A percentile compares a stretch with the other conserved stretches of the same genome.
Conservation (phyloP, 2,329 filamentous ascomycete species). For the Neodidymelliopsis sp. region DNA sequence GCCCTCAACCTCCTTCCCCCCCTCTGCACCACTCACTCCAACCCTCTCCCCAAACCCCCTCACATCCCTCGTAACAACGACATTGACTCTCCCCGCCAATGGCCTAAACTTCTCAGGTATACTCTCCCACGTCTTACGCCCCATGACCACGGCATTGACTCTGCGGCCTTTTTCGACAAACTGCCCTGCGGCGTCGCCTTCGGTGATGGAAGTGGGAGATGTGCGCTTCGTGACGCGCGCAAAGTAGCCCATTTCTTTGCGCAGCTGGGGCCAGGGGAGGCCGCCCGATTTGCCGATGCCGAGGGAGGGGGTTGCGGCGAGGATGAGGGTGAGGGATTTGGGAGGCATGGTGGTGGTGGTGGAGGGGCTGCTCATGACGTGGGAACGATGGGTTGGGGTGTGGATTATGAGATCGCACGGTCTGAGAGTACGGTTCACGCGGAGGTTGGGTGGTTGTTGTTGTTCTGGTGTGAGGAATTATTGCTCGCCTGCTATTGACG, state of each 20-base stretch:
- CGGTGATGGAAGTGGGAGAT: slow-evolving; percentile 34
- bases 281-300: slow-evolving; percentile 83
- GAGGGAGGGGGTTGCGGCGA: slow-evolving; percentile 88
- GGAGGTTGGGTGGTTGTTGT: too few relatives aligned
- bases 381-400: too few relatives aligned
- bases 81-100: slow-evolving; percentile 79
- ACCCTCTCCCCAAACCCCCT: slow-evolving; percentile 23
- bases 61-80: slow-evolving; percentile 72
- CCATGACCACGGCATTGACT: slow-evolving; percentile 84
- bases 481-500: too few relatives aligned
- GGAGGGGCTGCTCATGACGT: slow-evolving; percentile 7
- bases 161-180: slow-evolving; percentile 2
- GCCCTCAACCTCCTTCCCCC: slow-evolving; percentile 26
- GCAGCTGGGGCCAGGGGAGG: slow-evolving; percentile 89
- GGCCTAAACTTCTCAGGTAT: slow-evolving; percentile 83
- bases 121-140: slow-evolving; percentile 94
- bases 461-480: too few relatives aligned
- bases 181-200: slow-evolving; percentile 9
- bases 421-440: too few relatives aligned
- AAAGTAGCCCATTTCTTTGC: slow-evolving; percentile 95
- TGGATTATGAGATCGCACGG: too few relatives aligned
- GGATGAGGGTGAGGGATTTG: slow-evolving; percentile 81
- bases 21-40: slow-evolving; percentile 7
- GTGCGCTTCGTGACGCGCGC: slow-evolving; percentile 82
- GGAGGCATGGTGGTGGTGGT: slow-evolving; percentile 26